Evolutionary conservation across 306 rosid species (phyloP).

Genomic region (Lathyrus tuberosus): DNA sequence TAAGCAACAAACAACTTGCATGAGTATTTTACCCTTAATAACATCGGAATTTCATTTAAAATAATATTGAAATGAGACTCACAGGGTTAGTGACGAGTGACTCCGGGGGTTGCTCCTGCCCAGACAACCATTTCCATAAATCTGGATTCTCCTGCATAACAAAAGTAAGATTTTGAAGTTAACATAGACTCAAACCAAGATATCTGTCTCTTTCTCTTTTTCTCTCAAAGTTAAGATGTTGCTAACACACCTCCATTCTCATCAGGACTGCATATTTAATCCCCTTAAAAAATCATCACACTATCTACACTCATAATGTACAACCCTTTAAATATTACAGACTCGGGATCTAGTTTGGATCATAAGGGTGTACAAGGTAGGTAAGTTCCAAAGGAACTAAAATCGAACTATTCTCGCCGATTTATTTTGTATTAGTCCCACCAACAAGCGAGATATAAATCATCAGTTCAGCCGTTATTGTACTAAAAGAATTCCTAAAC

Average conservation of each 20-base stretch:
- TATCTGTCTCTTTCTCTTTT: slow-evolving; percentile 8
- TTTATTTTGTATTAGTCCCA: slow-evolving; percentile 7
- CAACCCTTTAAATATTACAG: slow-evolving; percentile 7
- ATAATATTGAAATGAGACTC: slow-evolving; percentile 47
- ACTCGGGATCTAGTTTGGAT: slow-evolving; percentile 10
- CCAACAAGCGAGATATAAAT: slow-evolving; percentile 9
- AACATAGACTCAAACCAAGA: slow-evolving; percentile 4
- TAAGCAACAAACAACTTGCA: slow-evolving; percentile 39
- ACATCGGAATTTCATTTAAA: slow-evolving; percentile 16
- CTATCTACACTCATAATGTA: background rate
- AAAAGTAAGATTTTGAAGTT: slow-evolving; percentile 26
- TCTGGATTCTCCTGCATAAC: slow-evolving; percentile 83
- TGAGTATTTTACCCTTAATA: slow-evolving; percentile 31
- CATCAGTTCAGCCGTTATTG: background rate
- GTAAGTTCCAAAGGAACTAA: background rate
- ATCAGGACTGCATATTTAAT: slow-evolving; percentile 16
- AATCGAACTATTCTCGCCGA: slow-evolving; percentile 1
- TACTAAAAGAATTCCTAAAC: background rate
- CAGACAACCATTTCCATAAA: slow-evolving; percentile 88
- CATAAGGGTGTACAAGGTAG: background rate
- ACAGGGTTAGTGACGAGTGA: slow-evolving; percentile 66
- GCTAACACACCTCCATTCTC: slow-evolving; percentile 13
- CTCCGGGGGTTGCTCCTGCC: slow-evolving; percentile 85
- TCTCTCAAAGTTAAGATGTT: slow-evolving; percentile 1
- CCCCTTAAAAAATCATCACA: slow-evolving; percentile 24